These are phyloP conservation scores for Diaporthe sp. DNA, from an alignment of 2,329 filamentous ascomycete genomes.

Conservation along the genomic window DNA sequence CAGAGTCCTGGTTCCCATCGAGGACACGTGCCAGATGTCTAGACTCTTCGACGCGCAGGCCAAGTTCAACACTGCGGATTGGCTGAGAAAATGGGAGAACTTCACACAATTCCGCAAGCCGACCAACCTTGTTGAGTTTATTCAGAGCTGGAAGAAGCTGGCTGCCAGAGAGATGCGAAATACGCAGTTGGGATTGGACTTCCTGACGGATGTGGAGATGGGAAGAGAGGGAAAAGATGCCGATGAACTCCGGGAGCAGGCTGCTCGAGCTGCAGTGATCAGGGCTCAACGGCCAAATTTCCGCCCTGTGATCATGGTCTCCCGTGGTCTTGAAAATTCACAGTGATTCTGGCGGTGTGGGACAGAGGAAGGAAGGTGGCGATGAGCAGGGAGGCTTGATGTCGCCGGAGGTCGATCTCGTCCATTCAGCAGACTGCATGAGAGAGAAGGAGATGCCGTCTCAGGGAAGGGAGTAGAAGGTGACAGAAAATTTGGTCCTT, in stretches of 20 bases:
- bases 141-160: background rate
- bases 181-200: background rate
- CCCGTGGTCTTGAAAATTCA: background rate
- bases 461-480: background rate
- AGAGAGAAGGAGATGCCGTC: background rate
- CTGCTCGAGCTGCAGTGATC: background rate
- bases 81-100: background rate
- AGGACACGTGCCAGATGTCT: background rate
- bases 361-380: background rate
- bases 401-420: too few species aligned
- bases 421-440: background rate
- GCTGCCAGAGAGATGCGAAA: background rate
- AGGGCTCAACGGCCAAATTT: background rate
- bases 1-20: background rate
- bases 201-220: background rate
- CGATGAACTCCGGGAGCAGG: background rate
- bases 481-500: background rate
- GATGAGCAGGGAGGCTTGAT: too few species aligned
- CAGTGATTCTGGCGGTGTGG: background rate
- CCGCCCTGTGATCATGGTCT: conserved; percentile 11
- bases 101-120: background rate
- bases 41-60: background rate
- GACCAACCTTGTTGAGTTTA: background rate
- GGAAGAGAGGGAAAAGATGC: background rate
- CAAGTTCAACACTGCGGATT: background rate